Conservation (phyloP, 208 protist species). For the Trypanosoma rangeli region DNA sequence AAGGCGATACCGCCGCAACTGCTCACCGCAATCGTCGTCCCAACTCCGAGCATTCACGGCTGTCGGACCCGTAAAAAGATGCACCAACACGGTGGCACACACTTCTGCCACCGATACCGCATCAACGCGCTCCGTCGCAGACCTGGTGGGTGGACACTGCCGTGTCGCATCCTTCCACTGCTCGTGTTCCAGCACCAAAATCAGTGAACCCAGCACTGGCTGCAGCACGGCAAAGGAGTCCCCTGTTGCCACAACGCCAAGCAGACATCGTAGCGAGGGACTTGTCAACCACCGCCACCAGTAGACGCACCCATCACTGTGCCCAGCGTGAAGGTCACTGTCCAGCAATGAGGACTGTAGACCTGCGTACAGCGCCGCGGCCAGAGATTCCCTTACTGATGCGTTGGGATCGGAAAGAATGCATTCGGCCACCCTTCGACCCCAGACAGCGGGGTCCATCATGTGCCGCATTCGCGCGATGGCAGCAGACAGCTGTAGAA, state of each 20-base stretch:
- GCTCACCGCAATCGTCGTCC: not conserved
- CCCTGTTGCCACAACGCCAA: slow-evolving; percentile 17
- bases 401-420: slow-evolving; percentile 17
- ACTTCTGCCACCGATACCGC: slow-evolving; percentile 1
- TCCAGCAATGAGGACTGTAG: not conserved
- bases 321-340: not conserved
- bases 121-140: not conserved
- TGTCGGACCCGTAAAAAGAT: slow-evolving; percentile 8
- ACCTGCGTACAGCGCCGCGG: not conserved
- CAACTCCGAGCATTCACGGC: not conserved
- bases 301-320: not conserved
- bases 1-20: not conserved
- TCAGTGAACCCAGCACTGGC: slow-evolving; percentile 8
- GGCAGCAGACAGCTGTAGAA: not conserved
- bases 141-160: not conserved
- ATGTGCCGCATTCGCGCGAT: not conserved
- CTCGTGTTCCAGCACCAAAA: slow-evolving; percentile 4
- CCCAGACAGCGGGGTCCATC: slow-evolving; percentile 10
- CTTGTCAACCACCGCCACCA: slow-evolving; percentile 17
- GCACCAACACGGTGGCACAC: slow-evolving; percentile 1
- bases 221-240: slow-evolving; percentile 9
- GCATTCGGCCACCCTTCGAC: slow-evolving; percentile 10
- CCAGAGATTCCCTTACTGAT: slow-evolving; percentile 1
- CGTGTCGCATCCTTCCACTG: not conserved
- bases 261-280: not conserved